phyloP scores from a whole-genome alignment of 108 stramenopile genomes.

The Skeletonema marinoi region DNA sequence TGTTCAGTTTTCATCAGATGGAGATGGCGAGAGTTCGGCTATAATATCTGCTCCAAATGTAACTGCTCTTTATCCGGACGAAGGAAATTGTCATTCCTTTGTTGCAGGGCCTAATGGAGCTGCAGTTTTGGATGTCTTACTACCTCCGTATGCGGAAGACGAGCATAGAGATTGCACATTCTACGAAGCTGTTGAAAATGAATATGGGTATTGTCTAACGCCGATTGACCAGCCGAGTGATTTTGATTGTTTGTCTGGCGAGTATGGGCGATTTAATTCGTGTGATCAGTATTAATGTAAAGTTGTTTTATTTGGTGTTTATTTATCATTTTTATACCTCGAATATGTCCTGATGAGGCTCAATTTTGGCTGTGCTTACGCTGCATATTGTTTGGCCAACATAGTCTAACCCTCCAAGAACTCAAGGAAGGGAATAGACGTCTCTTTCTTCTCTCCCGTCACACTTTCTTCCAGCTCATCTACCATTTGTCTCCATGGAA shows the following conservation, averaged over 20 bases:
- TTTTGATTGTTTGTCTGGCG: constrained; percentile 82
- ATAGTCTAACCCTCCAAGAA: constrained; percentile 24
- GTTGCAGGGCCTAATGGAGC: constrained; percentile 87
- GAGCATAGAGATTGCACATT: constrained; percentile 91
- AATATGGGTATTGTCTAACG: constrained; percentile 38
- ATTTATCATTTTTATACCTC: not conserved
- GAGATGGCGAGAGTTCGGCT: not conserved
- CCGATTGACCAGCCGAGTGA: constrained; percentile 81
- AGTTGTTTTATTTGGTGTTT: not conserved
- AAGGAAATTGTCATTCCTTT: constrained; percentile 94
- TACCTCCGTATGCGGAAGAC: constrained; percentile 91
- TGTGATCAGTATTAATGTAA: constrained; percentile 24
- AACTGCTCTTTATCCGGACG: constrained; percentile 73
- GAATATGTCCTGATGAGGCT: not conserved
- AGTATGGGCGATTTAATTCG: constrained; percentile 64
- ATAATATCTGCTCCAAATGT: constrained; percentile 69
- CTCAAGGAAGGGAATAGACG: constrained; percentile 34
- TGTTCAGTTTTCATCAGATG: not conserved
- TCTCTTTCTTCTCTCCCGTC: constrained; percentile 57
- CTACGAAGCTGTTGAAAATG: constrained; percentile 63
- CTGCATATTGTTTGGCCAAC: too few species aligned
- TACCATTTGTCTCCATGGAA: constrained; percentile 86
- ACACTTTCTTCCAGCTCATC: constrained; percentile 76
- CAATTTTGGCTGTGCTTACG: not conserved
- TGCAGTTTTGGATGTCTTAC: constrained; percentile 91